Conservation (phyloP, 2,329 filamentous ascomycete species). For the Diaporthe caulivora region DNA sequence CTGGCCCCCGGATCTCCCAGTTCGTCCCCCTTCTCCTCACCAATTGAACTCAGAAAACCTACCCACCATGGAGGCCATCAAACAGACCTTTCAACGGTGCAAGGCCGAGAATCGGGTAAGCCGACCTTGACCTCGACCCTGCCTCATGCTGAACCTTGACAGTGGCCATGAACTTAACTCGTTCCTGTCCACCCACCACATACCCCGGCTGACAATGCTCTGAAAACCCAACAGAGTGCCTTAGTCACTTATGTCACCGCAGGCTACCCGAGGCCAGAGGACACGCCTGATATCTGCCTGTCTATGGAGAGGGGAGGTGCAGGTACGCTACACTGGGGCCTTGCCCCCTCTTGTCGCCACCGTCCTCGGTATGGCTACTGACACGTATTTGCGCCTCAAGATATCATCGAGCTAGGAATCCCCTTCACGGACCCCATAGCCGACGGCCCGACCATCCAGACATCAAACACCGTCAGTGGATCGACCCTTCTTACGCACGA, state of each 20-base stretch:
- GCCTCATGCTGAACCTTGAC: neutral
- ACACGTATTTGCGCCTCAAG: constrained; percentile 56
- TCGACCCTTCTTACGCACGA: neutral
- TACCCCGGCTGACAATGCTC: constrained; percentile 32
- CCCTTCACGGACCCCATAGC: constrained; percentile 99
- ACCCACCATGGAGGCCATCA: constrained; percentile 66
- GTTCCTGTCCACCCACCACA: constrained; percentile 1
- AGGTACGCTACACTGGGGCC: constrained; percentile 65
- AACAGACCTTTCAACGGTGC: constrained; percentile 70
- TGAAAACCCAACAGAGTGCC: constrained; percentile 70
- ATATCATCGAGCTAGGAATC: constrained; percentile 94
- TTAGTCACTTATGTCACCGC: constrained; percentile 97
- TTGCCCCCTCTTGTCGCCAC: neutral
- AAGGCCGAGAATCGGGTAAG: constrained; percentile 70
- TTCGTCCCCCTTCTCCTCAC: neutral
- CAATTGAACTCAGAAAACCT: neutral
- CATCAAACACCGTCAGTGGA: constrained; percentile 81
- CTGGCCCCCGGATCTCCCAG: neutral
- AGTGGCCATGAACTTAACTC: neutral
- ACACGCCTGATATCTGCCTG: constrained; percentile 86
- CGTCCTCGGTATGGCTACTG: neutral
- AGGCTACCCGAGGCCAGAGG: constrained; percentile 86
- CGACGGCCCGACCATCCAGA: constrained; percentile 97
- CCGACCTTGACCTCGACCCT: constrained; percentile 36
- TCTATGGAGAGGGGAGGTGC: constrained; percentile 93